Evolutionary conservation across 1,139 yeast genomes (phyloP).

Genomic region (Geotrichum phurueaensis): DNA sequence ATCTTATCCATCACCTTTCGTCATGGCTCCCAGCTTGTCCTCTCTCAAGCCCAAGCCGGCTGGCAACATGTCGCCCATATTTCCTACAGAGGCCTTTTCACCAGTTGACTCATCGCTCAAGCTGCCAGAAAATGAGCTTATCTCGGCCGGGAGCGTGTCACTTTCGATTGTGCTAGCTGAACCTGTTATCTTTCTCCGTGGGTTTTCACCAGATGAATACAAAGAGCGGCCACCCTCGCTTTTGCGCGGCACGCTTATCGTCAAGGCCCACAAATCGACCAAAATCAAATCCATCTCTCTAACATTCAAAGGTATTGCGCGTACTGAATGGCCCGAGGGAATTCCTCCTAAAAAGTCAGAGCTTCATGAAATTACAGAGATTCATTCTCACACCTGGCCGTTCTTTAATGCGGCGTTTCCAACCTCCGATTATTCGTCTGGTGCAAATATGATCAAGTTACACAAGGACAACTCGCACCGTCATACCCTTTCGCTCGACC

Average conservation of each 20-base stretch:
- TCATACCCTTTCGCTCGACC: slow-evolving; percentile 1
- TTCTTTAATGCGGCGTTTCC: slow-evolving; percentile 52
- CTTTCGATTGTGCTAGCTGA: slow-evolving; percentile 60
- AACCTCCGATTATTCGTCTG: slow-evolving; percentile 37
- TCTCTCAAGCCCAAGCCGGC: background rate
- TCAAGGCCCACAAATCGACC: slow-evolving; percentile 67
- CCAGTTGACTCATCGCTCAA: slow-evolving; percentile 15
- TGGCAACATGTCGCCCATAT: slow-evolving; percentile 17
- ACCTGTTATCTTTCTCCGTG: slow-evolving; percentile 72
- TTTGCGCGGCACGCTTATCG: slow-evolving; percentile 72
- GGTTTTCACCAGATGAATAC: slow-evolving; percentile 67
- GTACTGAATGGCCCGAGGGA: slow-evolving; percentile 99
- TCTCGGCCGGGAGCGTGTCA: slow-evolving; percentile 15
- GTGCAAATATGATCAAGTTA: slow-evolving; percentile 56
- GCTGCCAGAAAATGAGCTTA: slow-evolving; percentile 18
- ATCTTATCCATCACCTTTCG: too few species aligned
- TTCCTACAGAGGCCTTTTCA: slow-evolving; percentile 18
- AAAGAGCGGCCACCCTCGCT: slow-evolving; percentile 72
- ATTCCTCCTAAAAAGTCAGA: slow-evolving; percentile 81
- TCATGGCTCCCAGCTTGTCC: background rate
- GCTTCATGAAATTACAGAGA: slow-evolving; percentile 55
- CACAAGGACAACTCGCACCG: slow-evolving; percentile 25
- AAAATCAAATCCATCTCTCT: slow-evolving; percentile 67
- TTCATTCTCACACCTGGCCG: slow-evolving; percentile 87
- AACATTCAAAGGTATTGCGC: slow-evolving; percentile 61